phyloP scores from a whole-genome alignment of 768 basidiomycete genomes.

The Pholiota microspora region DNA sequence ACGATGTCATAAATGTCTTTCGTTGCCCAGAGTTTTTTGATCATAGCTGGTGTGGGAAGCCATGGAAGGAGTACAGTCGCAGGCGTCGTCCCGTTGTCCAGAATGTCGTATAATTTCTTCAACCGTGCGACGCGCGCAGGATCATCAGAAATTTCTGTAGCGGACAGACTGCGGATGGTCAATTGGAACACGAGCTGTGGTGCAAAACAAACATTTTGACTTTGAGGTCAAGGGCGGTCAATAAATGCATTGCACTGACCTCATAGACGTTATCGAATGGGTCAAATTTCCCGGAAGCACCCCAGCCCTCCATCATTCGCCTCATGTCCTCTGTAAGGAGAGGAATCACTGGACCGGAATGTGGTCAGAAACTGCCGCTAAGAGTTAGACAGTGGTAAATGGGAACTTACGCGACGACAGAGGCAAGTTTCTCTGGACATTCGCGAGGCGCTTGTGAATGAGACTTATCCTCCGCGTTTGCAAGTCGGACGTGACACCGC shows the following conservation, averaged over 20 bases:
- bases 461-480: constrained; percentile 56
- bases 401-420: constrained; percentile 53
- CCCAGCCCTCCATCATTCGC: constrained; percentile 63
- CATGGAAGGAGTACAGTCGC: constrained; percentile 73
- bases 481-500: constrained; percentile 71
- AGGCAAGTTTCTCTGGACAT: constrained; percentile 60
- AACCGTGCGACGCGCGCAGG: constrained; percentile 58
- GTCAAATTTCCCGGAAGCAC: constrained; percentile 60
- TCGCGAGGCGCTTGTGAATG: constrained; percentile 71
- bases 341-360: constrained; percentile 51
- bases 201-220: constrained; percentile 4
- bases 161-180: constrained; percentile 65
- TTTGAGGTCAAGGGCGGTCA: not conserved
- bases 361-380: not conserved
- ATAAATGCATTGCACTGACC: constrained; percentile 33
- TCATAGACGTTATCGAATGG: constrained; percentile 72
- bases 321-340: constrained; percentile 63
- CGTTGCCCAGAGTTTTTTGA: constrained; percentile 68
- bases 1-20: constrained; percentile 77
- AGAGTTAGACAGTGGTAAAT: constrained; percentile 1
- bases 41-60: constrained; percentile 72
- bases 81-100: constrained; percentile 72
- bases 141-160: constrained; percentile 69
- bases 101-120: constrained; percentile 60
- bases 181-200: constrained; percentile 68